Percentiles rank a stretch among this genome's conserved stretches.
Conservation (phyloP, 371 early-diverging fungal genomes). For the Saksenaea vasiformis region DNA sequence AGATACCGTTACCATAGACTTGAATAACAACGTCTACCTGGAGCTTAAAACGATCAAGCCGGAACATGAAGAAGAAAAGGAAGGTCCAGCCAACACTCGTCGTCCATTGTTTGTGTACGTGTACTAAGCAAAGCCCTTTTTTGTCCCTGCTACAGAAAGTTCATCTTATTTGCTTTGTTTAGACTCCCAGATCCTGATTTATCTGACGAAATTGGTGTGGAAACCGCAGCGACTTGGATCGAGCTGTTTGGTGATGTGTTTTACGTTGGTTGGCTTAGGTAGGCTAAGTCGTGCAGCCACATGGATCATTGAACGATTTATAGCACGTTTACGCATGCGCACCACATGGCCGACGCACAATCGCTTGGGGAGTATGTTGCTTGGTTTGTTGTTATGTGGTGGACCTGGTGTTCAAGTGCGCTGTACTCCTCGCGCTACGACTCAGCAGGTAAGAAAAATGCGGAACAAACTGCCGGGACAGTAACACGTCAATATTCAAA, state of each 20-base stretch:
- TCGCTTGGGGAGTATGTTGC: slow-evolving; percentile 47
- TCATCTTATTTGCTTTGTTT: not conserved
- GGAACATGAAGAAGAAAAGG: slow-evolving; percentile 19
- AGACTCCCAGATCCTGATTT: slow-evolving; percentile 52
- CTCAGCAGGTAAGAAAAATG: slow-evolving; percentile 18
- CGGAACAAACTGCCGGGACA: no score
- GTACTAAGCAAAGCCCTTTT: not conserved
- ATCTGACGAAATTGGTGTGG: slow-evolving; percentile 50
- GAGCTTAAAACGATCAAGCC: slow-evolving; percentile 28
- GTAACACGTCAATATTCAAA: not conserved
- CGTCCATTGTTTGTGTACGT: slow-evolving; percentile 34
- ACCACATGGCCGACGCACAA: slow-evolving; percentile 37
- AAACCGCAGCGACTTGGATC: slow-evolving; percentile 49
- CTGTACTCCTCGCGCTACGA: slow-evolving; percentile 55
- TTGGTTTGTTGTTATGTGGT: slow-evolving; percentile 65
- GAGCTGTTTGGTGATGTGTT: slow-evolving; percentile 53
- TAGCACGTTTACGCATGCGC: slow-evolving; percentile 55
- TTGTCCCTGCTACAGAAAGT: not conserved
- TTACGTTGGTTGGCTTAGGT: slow-evolving; percentile 51
- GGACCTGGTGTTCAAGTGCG: slow-evolving; percentile 63
- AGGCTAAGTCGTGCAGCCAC: not conserved
- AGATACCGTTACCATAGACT: slow-evolving; percentile 26
- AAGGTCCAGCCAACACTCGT: slow-evolving; percentile 4
- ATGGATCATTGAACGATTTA: not conserved
- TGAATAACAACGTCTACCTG: slow-evolving; percentile 44